phyloP scores from a whole-genome alignment of 148 eudicot genomes.

The Rhododendron ferrugineum region DNA sequence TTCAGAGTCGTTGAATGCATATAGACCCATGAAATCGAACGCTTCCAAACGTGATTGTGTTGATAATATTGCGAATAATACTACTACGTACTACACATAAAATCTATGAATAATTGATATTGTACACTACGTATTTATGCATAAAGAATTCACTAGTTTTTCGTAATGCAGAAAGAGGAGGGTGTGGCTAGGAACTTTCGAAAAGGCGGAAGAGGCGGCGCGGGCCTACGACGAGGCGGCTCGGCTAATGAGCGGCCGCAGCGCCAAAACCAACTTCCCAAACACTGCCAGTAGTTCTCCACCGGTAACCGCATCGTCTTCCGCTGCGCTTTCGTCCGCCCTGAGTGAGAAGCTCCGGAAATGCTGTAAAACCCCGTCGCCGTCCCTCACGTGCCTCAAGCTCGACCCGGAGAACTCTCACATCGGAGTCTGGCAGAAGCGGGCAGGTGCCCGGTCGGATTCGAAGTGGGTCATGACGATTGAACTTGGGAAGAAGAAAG shows the following conservation, averaged over 20 bases:
- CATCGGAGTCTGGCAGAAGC: slow-evolving; percentile 35
- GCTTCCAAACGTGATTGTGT: too few species aligned
- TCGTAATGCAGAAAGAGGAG: slow-evolving; percentile 22
- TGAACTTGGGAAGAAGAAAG: slow-evolving; percentile 25
- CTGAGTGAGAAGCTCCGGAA: slow-evolving; percentile 28
- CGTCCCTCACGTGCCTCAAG: slow-evolving; percentile 33
- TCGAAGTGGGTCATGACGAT: slow-evolving; percentile 42
- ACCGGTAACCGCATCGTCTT: background rate
- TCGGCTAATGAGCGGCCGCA: slow-evolving; percentile 24
- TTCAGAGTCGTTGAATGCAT: too few species aligned
- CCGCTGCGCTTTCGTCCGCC: slow-evolving; percentile 7
- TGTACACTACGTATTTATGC: background rate
- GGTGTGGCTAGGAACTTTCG: slow-evolving; percentile 29
- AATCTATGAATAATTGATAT: background rate
- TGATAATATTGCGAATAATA: too few species aligned
- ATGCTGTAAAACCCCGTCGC: slow-evolving; percentile 22
- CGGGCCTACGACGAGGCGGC: slow-evolving; percentile 34
- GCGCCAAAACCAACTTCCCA: slow-evolving; percentile 32
- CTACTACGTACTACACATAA: background rate
- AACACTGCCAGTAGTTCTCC: background rate
- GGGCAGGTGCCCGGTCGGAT: slow-evolving; percentile 14
- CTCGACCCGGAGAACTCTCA: slow-evolving; percentile 31
- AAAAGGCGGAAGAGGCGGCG: slow-evolving; percentile 30
- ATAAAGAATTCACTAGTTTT: background rate
- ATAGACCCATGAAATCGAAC: too few species aligned